Percentiles rank a stretch among this genome's conserved stretches.
Evolutionary conservation across 352 stramenopile genomes (phyloP).

Genomic region (Thraustotheca clavata): DNA sequence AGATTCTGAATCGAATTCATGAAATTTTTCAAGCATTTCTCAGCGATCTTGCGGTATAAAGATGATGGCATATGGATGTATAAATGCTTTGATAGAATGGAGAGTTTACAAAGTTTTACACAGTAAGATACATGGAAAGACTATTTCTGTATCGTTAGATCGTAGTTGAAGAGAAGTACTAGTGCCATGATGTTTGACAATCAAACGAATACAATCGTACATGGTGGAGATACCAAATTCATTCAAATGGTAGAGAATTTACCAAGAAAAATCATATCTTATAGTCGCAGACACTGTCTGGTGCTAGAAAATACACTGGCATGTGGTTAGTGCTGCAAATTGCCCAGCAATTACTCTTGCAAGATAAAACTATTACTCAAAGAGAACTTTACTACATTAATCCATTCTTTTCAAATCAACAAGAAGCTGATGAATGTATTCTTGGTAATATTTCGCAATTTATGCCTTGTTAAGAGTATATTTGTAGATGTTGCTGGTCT

Average conservation of each 20-base stretch:
- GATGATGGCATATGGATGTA: background rate
- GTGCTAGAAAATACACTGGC: constrained; percentile 70
- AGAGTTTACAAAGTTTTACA: constrained; percentile 41
- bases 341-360: constrained; percentile 49
- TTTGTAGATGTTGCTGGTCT: constrained; percentile 57
- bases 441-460: constrained; percentile 33
- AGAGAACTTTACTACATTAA: constrained; percentile 82
- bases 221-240: constrained; percentile 44
- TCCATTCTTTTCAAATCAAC: constrained; percentile 70
- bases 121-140: constrained; percentile 31
- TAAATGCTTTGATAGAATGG: constrained; percentile 29
- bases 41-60: constrained; percentile 35
- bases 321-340: constrained; percentile 80
- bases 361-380: constrained; percentile 79
- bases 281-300: constrained; percentile 36
- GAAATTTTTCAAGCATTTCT: constrained; percentile 34
- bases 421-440: constrained; percentile 76
- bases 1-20: background rate
- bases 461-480: background rate
- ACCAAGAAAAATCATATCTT: background rate
- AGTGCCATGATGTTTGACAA: constrained; percentile 54
- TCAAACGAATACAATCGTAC: constrained; percentile 38
- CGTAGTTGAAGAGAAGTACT: constrained; percentile 45
- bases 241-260: constrained; percentile 43
- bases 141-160: background rate